Evolutionary conservation across 139 green algal species (phyloP).

Genomic region (Yamagishiella unicocca): DNA sequence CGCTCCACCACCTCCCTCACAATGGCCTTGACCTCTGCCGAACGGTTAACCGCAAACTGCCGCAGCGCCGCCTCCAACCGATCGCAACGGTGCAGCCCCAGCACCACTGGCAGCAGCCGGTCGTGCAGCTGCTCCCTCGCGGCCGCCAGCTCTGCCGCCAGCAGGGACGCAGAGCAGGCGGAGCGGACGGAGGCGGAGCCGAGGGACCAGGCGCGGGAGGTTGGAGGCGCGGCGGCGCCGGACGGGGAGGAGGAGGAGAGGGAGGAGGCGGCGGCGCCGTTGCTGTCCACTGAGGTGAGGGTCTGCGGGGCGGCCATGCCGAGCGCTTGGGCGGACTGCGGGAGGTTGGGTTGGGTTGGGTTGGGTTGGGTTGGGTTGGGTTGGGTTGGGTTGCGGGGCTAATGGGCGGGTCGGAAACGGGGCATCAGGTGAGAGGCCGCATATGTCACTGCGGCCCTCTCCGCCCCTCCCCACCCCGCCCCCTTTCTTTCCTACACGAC

Average conservation of each 20-base stretch:
- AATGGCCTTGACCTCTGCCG: slow-evolving; percentile 62
- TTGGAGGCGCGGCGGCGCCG: not conserved
- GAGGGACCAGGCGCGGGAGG: not conserved
- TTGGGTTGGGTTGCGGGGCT: too few species aligned
- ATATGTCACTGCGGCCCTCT: not conserved
- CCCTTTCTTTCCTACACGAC: not conserved
- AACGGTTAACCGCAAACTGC: slow-evolving; percentile 56
- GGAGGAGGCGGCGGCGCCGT: not conserved
- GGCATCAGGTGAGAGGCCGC: too few species aligned
- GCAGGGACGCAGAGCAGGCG: not conserved
- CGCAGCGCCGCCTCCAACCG: slow-evolving; percentile 53
- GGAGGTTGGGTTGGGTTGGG: not conserved
- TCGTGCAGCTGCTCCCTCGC: slow-evolving; percentile 66
- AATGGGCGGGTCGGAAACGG: too few species aligned
- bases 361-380: too few species aligned
- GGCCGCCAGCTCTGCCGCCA: slow-evolving; percentile 36
- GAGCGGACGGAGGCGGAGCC: not conserved
- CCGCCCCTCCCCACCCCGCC: not conserved
- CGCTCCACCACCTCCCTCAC: slow-evolving; percentile 70
- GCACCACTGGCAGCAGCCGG: slow-evolving; percentile 79
- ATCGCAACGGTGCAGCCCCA: slow-evolving; percentile 70
- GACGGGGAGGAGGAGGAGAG: not conserved
- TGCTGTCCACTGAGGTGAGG: not conserved
- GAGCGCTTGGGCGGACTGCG: slow-evolving; percentile 27
- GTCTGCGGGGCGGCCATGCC: not conserved